phyloP scores from a whole-genome alignment of 192 early-diverging fungal species.

The Entophlyctis helioformis region DNA sequence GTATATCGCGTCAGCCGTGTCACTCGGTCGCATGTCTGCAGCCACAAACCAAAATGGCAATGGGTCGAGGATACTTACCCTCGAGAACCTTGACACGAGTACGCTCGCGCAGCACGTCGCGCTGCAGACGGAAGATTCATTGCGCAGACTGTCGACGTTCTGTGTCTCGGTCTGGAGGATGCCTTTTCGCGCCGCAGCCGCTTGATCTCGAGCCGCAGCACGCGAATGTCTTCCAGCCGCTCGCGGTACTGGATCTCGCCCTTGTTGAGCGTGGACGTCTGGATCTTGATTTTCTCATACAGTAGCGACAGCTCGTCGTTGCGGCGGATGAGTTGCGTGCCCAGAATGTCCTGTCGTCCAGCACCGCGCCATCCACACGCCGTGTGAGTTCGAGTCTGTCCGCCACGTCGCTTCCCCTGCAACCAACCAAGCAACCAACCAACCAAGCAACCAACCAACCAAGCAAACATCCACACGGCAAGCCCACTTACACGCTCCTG shows the following conservation, averaged over 20 bases:
- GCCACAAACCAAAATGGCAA: background rate
- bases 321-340: slow-evolving; percentile 42
- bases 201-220: slow-evolving; percentile 49
- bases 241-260: slow-evolving; percentile 52
- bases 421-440: too few relatives aligned
- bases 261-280: slow-evolving; percentile 46
- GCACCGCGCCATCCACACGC: too few relatives aligned
- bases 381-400: too few relatives aligned
- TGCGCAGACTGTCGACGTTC: slow-evolving; percentile 37
- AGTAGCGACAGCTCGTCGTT: slow-evolving; percentile 49
- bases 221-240: slow-evolving; percentile 49
- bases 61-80: slow-evolving; percentile 21
- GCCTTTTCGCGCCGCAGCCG: slow-evolving; percentile 40
- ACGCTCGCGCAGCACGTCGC: slow-evolving; percentile 42
- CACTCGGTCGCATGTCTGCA: background rate
- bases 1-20: background rate
- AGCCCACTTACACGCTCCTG: slow-evolving; percentile 41
- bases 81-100: slow-evolving; percentile 50
- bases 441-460: too few relatives aligned
- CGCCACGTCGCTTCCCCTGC: too few relatives aligned
- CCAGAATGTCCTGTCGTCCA: slow-evolving; percentile 48
- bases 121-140: slow-evolving; percentile 44
- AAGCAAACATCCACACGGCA: too few relatives aligned
- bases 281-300: slow-evolving; percentile 54
- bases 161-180: slow-evolving; percentile 47